These are phyloP conservation scores for Plantago coronopus DNA, from an alignment of 305 asterid species.

Conservation along the genomic window DNA sequence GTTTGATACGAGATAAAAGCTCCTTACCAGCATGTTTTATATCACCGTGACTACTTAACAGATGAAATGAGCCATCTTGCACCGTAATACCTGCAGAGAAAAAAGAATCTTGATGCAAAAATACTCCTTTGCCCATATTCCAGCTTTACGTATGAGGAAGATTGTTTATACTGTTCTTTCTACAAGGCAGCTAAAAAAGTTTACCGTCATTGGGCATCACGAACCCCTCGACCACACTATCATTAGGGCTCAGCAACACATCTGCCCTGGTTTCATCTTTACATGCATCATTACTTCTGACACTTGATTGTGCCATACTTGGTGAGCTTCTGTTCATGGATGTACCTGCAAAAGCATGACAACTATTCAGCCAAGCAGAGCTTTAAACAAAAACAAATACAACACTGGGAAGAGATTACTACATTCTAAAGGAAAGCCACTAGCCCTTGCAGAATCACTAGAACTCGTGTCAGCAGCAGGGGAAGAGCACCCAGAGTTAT, in stretches of 20 bases:
- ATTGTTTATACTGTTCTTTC: slow-evolving; percentile 1
- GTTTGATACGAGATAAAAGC: slow-evolving; percentile 28
- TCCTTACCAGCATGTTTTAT: slow-evolving; percentile 22
- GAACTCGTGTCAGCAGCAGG: slow-evolving; percentile 4
- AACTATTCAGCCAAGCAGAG: not conserved
- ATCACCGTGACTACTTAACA: slow-evolving; percentile 1
- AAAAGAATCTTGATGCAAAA: not conserved
- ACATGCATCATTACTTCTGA: slow-evolving; percentile 5
- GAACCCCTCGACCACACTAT: slow-evolving; percentile 30
- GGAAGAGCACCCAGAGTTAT: slow-evolving; percentile 11
- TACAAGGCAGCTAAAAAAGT: not conserved
- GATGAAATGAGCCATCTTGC: slow-evolving; percentile 14
- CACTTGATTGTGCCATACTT: slow-evolving; percentile 13
- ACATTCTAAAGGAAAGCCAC: slow-evolving; percentile 25
- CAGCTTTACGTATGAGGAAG: not conserved
- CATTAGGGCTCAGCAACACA: slow-evolving; percentile 19
- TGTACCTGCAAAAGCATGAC: slow-evolving; percentile 27
- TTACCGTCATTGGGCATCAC: slow-evolving; percentile 28
- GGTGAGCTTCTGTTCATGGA: slow-evolving; percentile 14
- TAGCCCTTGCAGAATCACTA: slow-evolving; percentile 9
- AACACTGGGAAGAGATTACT: slow-evolving; percentile 26
- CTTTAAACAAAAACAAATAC: not conserved
- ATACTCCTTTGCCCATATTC: not conserved
- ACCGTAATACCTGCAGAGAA: slow-evolving; percentile 21
- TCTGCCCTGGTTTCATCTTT: slow-evolving; percentile 18